Percentiles rank a stretch among this genome's conserved stretches.
Evolutionary conservation across 805 yeast species (phyloP).

Genomic region (Yarrowia osloensis): DNA sequence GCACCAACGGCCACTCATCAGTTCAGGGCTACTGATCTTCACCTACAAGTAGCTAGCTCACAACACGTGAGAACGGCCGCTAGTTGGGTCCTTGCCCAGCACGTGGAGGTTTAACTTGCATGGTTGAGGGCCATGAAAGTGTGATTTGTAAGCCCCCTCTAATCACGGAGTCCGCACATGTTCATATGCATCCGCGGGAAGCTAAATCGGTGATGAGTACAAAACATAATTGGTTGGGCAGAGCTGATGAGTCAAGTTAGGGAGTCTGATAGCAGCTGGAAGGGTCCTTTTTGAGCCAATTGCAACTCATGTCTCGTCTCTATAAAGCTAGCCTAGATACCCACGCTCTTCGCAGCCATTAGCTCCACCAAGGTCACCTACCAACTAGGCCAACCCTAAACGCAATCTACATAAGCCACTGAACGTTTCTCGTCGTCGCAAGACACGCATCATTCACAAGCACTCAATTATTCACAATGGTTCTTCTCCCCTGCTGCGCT

Average conservation of each 20-base stretch:
- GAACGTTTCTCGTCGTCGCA: neutral
- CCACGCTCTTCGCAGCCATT: neutral
- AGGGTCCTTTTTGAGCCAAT: too few species aligned
- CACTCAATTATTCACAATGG: constrained; percentile 18
- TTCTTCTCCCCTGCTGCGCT: constrained; percentile 29
- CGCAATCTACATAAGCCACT: constrained; percentile 16
- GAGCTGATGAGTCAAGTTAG: neutral
- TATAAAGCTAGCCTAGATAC: neutral
- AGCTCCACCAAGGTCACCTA: neutral
- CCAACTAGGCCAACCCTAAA: neutral
- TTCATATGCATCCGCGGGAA: neutral
- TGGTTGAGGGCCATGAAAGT: neutral
- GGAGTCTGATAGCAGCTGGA: too few species aligned
- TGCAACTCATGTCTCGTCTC: neutral
- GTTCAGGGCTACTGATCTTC: too few species aligned
- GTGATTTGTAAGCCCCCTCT: neutral
- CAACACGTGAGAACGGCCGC: neutral
- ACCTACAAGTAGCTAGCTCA: too few species aligned
- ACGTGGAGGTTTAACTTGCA: neutral
- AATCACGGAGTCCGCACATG: constrained; percentile 6
- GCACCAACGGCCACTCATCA: too few species aligned
- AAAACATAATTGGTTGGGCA: neutral
- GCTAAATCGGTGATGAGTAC: neutral
- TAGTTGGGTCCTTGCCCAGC: neutral
- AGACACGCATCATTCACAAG: neutral